Evolutionary conservation across 768 basidiomycete genomes (phyloP), one percentile per base, ranked within the genome.

Genomic region (Auricularia auricula-judae): DNA sequence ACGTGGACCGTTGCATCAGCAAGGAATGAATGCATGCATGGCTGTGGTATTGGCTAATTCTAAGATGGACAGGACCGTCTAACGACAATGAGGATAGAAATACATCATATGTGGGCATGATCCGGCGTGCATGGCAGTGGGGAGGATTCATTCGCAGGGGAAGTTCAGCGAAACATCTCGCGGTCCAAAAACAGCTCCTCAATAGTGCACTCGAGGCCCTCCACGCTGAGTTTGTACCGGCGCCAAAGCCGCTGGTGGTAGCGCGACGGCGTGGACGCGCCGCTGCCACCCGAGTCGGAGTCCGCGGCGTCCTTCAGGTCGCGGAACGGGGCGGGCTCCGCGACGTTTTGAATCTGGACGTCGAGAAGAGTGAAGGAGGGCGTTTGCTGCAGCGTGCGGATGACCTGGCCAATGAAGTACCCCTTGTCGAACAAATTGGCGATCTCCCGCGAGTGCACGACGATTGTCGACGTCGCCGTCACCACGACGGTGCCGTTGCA

Each of bases 331-430:
- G 67, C 66, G 23, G 65, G 47, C 44, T 66, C 61, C 8, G 74
- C 56, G 8, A 33, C 74, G 3, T 71, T 68, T 36, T 79, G 77
- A 21, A 81, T 65, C 3, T 82, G 84, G n/a, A 85, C 85, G n/a
- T 73, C 73, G 43, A 84, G 70, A 2, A 89, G 80, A 63, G 81
- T 79, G 67, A 89, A 89, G 34, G 77, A 76, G 0, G 87, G 87
- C 3, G 76, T 75, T 36, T 76, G 77, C 47, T 77, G 77, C 60
- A 87, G 72, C 34, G 81, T 80, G 34, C 81, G 75, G 72, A 88
- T 87, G 65, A 85, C 82, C 72, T 89, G 87, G 0, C 87, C 87
- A 39, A 88, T 84, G 33, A 84, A 84, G 65, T 80, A 87, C 66
- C 83, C 84, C 66, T 87, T 84, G 62, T 84, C 83, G 74, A 89